Conservation (phyloP, 2,329 filamentous ascomycete genomes). For the Hirsutella rhossiliensis region DNA sequence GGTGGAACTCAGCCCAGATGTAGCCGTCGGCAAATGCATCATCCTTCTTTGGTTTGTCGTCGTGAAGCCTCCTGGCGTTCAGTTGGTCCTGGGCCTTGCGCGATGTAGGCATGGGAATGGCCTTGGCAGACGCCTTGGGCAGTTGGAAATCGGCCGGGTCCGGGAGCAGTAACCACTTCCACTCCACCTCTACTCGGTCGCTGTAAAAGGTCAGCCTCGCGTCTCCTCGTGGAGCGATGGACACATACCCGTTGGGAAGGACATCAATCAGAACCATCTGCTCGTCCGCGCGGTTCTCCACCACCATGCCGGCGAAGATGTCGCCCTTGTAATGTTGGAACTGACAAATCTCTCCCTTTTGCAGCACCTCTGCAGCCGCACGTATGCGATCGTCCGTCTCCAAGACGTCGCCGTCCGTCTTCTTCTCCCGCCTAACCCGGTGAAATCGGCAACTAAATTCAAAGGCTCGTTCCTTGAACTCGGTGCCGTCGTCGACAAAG, state of each 20-base stretch:
- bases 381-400: conserved; percentile 59
- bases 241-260: conserved; percentile 67
- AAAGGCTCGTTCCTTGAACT: conserved; percentile 85
- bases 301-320: conserved; percentile 79
- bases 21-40: conserved; percentile 56
- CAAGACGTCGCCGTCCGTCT: conserved; percentile 53
- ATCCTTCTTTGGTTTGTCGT: conserved; percentile 52
- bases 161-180: conserved; percentile 70
- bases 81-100: conserved; percentile 53
- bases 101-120: conserved; percentile 56
- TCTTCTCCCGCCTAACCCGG: conserved; percentile 73
- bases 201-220: conserved; percentile 34
- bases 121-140: conserved; percentile 62
- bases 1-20: conserved; percentile 72
- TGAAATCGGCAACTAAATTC: conserved; percentile 95
- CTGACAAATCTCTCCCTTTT: conserved; percentile 69
- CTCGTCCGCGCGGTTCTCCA: conserved; percentile 71
- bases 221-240: not conserved
- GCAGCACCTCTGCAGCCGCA: conserved; percentile 55
- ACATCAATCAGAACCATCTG: conserved; percentile 69
- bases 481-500: conserved; percentile 78
- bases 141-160: conserved; percentile 59
- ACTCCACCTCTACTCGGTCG: conserved; percentile 67
- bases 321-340: conserved; percentile 75
- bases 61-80: conserved; percentile 49